phyloP scores from a whole-genome alignment of 257 asterid genomes.

The Solanum tarijense region DNA sequence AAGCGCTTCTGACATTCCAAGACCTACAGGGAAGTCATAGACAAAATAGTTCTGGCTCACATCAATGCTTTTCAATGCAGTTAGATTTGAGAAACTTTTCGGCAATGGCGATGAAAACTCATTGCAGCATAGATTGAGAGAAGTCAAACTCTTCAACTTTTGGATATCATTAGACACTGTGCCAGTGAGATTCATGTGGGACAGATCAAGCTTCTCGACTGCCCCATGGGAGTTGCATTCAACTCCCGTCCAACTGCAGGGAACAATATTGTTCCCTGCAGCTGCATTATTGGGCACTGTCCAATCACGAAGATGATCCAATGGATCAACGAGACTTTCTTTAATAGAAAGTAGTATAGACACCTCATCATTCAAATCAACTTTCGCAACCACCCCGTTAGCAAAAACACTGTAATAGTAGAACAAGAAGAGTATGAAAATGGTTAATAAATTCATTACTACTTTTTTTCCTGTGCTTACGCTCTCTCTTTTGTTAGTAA shows the following conservation, averaged over 20 bases:
- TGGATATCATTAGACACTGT: slow-evolving; percentile 33
- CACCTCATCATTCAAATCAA: slow-evolving; percentile 19
- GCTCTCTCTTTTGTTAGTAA: background rate
- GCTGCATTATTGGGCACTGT: slow-evolving; percentile 13
- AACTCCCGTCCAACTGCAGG: slow-evolving; percentile 67
- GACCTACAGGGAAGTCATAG: slow-evolving; percentile 38
- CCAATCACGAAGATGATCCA: slow-evolving; percentile 49
- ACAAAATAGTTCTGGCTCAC: slow-evolving; percentile 57
- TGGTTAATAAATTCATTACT: slow-evolving; percentile 32
- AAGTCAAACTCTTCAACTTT: slow-evolving; percentile 16
- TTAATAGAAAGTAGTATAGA: slow-evolving; percentile 41
- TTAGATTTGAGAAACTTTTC: slow-evolving; percentile 33
- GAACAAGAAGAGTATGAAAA: slow-evolving; percentile 15
- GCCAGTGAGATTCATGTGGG: slow-evolving; percentile 63
- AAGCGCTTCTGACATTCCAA: slow-evolving; percentile 32
- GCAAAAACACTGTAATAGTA: slow-evolving; percentile 9
- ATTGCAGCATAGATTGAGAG: slow-evolving; percentile 45
- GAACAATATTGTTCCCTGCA: slow-evolving; percentile 5
- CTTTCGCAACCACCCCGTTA: background rate
- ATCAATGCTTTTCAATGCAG: slow-evolving; percentile 38
- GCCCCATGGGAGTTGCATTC: slow-evolving; percentile 44
- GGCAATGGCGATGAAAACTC: slow-evolving; percentile 51
- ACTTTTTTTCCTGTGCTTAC: background rate
- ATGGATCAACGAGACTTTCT: slow-evolving; percentile 42
- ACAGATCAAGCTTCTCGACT: slow-evolving; percentile 45